A percentile compares a stretch with the other conserved stretches of the same genome.
Evolutionary conservation across 352 stramenopile genomes (phyloP).

Genomic region (Pythium rhizo-oryzae): DNA sequence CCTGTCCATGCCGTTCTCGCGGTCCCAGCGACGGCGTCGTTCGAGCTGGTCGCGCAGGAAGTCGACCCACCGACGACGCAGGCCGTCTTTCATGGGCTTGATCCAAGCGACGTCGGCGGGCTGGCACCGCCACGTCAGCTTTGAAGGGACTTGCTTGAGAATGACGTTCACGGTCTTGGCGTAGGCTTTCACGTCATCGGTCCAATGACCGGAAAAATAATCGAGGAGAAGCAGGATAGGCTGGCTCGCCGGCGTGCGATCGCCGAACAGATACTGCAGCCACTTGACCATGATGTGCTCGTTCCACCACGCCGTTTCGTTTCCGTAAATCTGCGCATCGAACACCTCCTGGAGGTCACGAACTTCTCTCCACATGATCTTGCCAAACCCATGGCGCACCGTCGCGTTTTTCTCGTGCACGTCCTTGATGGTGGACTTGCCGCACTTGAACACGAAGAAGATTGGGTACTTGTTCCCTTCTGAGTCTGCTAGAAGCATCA

Average conservation of each 20-base stretch:
- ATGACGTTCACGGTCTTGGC: neutral
- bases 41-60: constrained; percentile 13
- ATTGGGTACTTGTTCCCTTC: constrained; percentile 32
- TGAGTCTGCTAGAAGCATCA: constrained; percentile 31
- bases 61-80: constrained; percentile 17
- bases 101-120: constrained; percentile 30
- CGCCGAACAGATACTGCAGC: constrained; percentile 37
- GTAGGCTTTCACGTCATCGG: constrained; percentile 20
- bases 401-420: constrained; percentile 28
- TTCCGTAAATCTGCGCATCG: constrained; percentile 29
- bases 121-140: constrained; percentile 27
- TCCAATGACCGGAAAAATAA: constrained; percentile 36
- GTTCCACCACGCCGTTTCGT: constrained; percentile 34
- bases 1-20: too few relatives aligned
- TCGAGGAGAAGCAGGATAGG: constrained; percentile 35
- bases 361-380: constrained; percentile 20
- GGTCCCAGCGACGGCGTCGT: too few relatives aligned
- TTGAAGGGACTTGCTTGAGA: constrained; percentile 18
- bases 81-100: constrained; percentile 25
- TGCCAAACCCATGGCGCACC: constrained; percentile 17
- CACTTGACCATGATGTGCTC: constrained; percentile 27
- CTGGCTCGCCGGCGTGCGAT: constrained; percentile 16
- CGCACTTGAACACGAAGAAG: constrained; percentile 35
- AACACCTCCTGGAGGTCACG: constrained; percentile 13
- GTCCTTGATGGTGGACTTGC: constrained; percentile 4